These are phyloP conservation scores for Plectosphaerella cucumerina DNA, from an alignment of 2,329 filamentous ascomycete genomes.

Conservation along the genomic window DNA sequence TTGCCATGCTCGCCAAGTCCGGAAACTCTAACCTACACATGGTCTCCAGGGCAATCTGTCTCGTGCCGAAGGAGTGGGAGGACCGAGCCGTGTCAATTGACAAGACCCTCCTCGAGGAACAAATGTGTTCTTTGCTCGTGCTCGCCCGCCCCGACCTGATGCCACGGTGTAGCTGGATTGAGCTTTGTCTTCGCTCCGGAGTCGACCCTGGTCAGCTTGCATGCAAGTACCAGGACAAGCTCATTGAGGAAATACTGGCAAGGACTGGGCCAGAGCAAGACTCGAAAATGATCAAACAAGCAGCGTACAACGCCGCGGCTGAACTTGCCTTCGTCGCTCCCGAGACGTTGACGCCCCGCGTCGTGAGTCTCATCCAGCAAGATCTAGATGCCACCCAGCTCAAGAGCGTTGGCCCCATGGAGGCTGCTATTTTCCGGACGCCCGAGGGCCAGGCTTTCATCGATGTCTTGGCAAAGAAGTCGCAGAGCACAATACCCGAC, in stretches of 20 bases:
- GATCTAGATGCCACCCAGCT: conserved; percentile 72
- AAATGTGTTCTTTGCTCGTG: conserved; percentile 74
- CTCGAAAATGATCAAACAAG: conserved; percentile 48
- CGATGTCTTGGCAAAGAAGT: conserved; percentile 84
- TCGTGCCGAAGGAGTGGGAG: conserved; percentile 46
- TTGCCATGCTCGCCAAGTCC: conserved; percentile 61
- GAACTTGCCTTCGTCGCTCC: conserved; percentile 94
- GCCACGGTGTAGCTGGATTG: conserved; percentile 81
- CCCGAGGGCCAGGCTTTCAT: conserved; percentile 85
- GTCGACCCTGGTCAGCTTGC: conserved; percentile 81
- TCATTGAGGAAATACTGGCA: conserved; percentile 63
- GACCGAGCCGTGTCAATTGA: conserved; percentile 38
- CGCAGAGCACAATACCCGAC: conserved; percentile 63
- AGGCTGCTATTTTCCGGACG: conserved; percentile 89
- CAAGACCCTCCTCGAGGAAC: conserved; percentile 52
- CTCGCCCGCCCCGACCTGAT: conserved; percentile 75
- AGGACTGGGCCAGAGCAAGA: conserved; percentile 46
- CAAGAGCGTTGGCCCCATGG: conserved; percentile 71
- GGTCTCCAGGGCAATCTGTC: conserved; percentile 59
- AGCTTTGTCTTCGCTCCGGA: conserved; percentile 73
- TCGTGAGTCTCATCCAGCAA: conserved; percentile 68
- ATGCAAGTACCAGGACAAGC: conserved; percentile 53
- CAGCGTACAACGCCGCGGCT: conserved; percentile 79
- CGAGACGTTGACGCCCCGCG: conserved; percentile 68
- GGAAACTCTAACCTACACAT: conserved; percentile 60